Base-by-base conservation (phyloP, 225 moss, liverwort and hornwort species). In the Lunularia cruciata region DNA sequence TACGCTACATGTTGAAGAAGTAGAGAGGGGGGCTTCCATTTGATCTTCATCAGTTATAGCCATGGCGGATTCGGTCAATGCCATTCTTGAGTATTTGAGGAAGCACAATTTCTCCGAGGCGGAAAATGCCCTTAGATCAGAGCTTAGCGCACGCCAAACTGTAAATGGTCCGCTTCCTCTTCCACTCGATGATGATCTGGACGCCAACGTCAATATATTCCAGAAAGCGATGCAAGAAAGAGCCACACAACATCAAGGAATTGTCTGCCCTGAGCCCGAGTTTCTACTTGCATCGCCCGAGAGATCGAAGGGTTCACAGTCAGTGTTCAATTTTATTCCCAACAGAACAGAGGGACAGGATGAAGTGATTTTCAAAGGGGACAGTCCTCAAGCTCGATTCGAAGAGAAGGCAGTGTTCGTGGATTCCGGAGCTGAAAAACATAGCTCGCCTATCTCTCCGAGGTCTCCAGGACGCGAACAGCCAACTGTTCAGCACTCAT, bases 51-150 rank as follows among this genome's bases (percentile, higher is more conserved):
- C 55, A 25, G 56, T 70, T 56, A 26, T 45, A 73, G 49, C 74
- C 60, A 95, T 95, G 95, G 88, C 88, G 60, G 91, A 86, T 62
- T 77, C 88, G 52, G 81, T 95, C 37, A 75, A 82, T 69, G 87
- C 85, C 34, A 84, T 95, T 61, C 73, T 91, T 73, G 91, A 91
- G 64, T 95, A 88, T 70, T 79, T 95, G 82, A 81, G 67, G 40
- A 86, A 85, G 66, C 82, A 95, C 71, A 82, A 83, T 60, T 95
- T 95, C 81, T 79, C 80, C 64, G 76, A 86, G 65, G 94, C 91
- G 47, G 94, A 88, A 72, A 78, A 77, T 48, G 94, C 85, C 52
- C 77, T 95, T 74, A 79, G 84, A 75, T 87, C 85, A 73, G 94
- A 95, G 79, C 82, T 91, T 36, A 88, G 60, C 25, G 85, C 85